Evolutionary conservation across 768 basidiomycete genomes (phyloP), one percentile per base, ranked within the genome.

Genomic region (Boletus huronensis): DNA sequence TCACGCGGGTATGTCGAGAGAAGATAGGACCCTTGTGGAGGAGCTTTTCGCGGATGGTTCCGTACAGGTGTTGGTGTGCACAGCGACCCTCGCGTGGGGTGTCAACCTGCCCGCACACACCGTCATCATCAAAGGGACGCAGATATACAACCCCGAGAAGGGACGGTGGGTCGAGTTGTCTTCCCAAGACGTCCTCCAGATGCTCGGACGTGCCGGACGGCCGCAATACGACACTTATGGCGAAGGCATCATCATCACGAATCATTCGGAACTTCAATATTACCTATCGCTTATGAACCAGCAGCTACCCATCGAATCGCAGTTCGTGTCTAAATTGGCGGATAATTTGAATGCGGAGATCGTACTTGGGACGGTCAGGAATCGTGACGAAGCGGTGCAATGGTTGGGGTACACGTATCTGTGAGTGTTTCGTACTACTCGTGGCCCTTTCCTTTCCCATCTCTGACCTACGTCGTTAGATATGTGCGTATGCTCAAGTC

Each of bases 121-220:
- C 8, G 96, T 98, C 73, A 93, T 98, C 75, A 98, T 99, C 79
- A 99, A 98, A 70, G 97, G 97, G n/a, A 98, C 97, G 0, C 95
- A 98, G 74, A 95, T 98, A 57, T 99, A 98, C 74, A 98, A 97
- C 70, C 97, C 97, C 0, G 95, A 97, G 73, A 97, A 98, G 73
- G 97, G 97, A 19, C 85, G 90, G 5, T 99, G 97, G 97, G 88
- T 90, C 5, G 97, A 98, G 69, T 74, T 98, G 6, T 95, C 92
- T 1, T 85, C 88, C 1, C 97, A 98, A 71, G 97, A 98, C 67
- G 94, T 98, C 0, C 76, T 99, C 5, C 97, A 99, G 73, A 98
- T 99, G 97, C 85, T 98, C 3, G 97, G 97, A 45, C 87, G 95
- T 62, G 97, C 97, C 3, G 97, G 97, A 66, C 84, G 96, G 49